phyloP scores from a whole-genome alignment of 2,329 filamentous ascomycete genomes.

The Fusarium tricinctum region DNA sequence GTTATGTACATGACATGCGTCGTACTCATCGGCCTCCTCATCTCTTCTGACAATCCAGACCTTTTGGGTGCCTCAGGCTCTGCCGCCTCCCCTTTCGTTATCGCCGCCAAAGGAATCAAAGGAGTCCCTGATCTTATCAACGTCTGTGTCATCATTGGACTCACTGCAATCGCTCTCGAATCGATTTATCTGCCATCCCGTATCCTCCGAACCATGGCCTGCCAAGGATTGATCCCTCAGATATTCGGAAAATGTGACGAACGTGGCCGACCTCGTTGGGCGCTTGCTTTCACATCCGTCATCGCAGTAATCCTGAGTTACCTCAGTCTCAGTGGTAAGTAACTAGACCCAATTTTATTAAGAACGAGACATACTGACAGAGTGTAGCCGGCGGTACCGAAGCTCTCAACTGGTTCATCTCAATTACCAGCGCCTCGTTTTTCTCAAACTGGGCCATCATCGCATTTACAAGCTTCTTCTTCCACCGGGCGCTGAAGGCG shows the following conservation, averaged over 20 bases:
- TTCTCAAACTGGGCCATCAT: constrained; percentile 43
- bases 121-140: constrained; percentile 36
- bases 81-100: constrained; percentile 39
- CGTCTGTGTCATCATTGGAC: constrained; percentile 40
- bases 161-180: constrained; percentile 37
- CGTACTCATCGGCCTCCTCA: constrained; percentile 36
- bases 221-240: constrained; percentile 20
- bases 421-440: constrained; percentile 39
- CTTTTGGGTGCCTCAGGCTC: constrained; percentile 34
- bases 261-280: constrained; percentile 28
- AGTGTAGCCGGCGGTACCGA: constrained; percentile 19
- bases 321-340: constrained; percentile 27
- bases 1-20: constrained; percentile 42
- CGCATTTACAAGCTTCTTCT: constrained; percentile 34
- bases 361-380: background rate
- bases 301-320: constrained; percentile 24
- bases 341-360: too few species aligned
- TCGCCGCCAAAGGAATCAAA: constrained; percentile 30
- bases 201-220: constrained; percentile 36
- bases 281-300: constrained; percentile 22
- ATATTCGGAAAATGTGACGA: constrained; percentile 18
- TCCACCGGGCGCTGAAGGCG: constrained; percentile 29
- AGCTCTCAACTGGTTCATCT: constrained; percentile 37
- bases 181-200: constrained; percentile 34
- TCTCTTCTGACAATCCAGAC: constrained; percentile 32